Percentiles rank a stretch among this genome's conserved stretches.
phyloP scores from a whole-genome alignment of 2,329 filamentous ascomycete species.

The Biscogniauxia sp. region DNA sequence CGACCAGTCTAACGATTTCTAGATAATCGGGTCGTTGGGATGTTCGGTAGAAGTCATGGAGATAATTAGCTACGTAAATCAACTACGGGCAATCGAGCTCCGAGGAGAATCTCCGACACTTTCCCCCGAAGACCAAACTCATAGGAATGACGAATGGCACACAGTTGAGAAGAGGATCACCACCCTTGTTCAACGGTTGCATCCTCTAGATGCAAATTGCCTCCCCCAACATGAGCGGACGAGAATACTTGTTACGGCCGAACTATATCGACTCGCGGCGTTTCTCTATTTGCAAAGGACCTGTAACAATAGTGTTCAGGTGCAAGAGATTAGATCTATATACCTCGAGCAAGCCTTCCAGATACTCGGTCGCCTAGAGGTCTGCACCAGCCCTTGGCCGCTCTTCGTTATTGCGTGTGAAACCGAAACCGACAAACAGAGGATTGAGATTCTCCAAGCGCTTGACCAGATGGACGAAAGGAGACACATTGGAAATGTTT shows the following conservation, averaged over 20 bases:
- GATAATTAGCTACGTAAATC: conserved; percentile 42
- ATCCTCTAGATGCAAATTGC: conserved; percentile 27
- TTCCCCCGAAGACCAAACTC: conserved; percentile 26
- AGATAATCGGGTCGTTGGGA: conserved; percentile 47
- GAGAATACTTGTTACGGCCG: conserved; percentile 42
- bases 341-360: conserved; percentile 37
- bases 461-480: conserved; percentile 42
- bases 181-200: conserved; percentile 27
- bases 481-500: conserved; percentile 45
- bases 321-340: conserved; percentile 26
- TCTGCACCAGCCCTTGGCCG: conserved; percentile 49
- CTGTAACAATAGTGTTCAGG: conserved; percentile 21
- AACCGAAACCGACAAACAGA: conserved; percentile 39
- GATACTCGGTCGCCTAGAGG: conserved; percentile 35
- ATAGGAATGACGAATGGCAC: conserved; percentile 30
- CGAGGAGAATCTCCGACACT: conserved; percentile 25
- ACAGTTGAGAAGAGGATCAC: conserved; percentile 26
- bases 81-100: conserved; percentile 31
- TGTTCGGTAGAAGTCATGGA: conserved; percentile 46
- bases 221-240: conserved; percentile 29
- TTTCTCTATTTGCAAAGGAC: conserved; percentile 41
- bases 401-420: conserved; percentile 48
- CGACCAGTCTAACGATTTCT: conserved; percentile 6
- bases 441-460: conserved; percentile 38
- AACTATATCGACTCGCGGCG: conserved; percentile 50